Evolutionary conservation across 2,329 filamentous ascomycete genomes (phyloP).

Genomic region (Aspergillus terreus): DNA sequence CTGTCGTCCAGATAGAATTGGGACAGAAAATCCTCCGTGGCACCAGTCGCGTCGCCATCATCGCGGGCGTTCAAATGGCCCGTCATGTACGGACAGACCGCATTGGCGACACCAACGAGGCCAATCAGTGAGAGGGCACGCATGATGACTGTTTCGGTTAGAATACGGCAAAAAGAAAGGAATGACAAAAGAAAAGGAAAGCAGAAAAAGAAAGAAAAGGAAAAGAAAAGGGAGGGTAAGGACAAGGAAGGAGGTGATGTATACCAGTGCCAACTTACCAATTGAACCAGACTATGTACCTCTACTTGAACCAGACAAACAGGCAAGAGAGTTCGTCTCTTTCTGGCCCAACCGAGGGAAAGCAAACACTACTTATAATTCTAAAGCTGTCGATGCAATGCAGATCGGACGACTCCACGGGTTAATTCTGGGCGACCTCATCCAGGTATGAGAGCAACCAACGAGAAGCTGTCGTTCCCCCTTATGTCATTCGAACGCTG

Average conservation of each 20-base stretch:
- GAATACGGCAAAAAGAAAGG: background rate
- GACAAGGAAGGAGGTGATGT: background rate
- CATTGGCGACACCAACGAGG: conserved; percentile 34
- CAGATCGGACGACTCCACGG: background rate
- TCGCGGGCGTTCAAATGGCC: conserved; percentile 27
- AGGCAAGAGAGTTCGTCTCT: background rate
- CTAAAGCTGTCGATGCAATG: background rate
- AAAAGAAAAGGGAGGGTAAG: background rate
- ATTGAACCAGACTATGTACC: background rate
- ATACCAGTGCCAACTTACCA: background rate
- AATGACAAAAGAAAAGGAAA: background rate
- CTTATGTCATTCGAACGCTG: background rate
- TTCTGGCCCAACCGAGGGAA: background rate
- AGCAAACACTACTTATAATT: background rate
- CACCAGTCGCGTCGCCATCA: conserved; percentile 21
- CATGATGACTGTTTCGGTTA: conserved; percentile 17
- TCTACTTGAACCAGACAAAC: too few species aligned
- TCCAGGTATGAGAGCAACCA: background rate
- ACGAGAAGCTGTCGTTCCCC: background rate
- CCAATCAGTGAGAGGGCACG: conserved; percentile 23
- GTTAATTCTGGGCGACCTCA: too few species aligned
- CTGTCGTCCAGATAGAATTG: conserved; percentile 52
- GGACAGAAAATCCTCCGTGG: conserved; percentile 40
- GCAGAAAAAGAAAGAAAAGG: background rate
- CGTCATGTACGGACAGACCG: conserved; percentile 41